These are phyloP conservation scores for Arthrinium phaeospermum DNA, from an alignment of 2,329 filamentous ascomycete genomes.

Conservation along the genomic window DNA sequence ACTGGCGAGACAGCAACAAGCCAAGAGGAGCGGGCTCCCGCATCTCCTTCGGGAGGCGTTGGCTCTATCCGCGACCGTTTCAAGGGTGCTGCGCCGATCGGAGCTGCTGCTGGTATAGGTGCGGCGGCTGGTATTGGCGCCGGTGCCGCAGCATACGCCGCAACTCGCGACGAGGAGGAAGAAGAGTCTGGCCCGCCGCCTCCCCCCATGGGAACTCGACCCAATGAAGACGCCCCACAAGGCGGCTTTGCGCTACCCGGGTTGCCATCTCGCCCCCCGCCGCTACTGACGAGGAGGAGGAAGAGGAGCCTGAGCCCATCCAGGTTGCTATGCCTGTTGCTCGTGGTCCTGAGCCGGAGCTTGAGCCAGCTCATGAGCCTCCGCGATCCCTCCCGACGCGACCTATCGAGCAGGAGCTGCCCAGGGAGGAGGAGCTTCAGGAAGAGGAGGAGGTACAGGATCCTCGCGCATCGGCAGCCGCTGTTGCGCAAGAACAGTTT, in stretches of 20 bases:
- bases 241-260: conserved; percentile 81
- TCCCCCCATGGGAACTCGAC: conserved; percentile 66
- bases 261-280: conserved; percentile 66
- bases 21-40: conserved; percentile 49
- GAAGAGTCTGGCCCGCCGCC: conserved; percentile 61
- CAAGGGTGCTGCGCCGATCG: conserved; percentile 57
- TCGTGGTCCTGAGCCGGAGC: conserved; percentile 61
- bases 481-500: conserved; percentile 56
- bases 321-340: conserved; percentile 85
- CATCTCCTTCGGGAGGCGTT: conserved; percentile 68
- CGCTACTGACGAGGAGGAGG: conserved; percentile 62
- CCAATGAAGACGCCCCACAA: conserved; percentile 53
- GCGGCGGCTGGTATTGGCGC: conserved; percentile 26
- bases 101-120: conserved; percentile 38
- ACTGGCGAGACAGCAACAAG: conserved; percentile 60
- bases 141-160: conserved; percentile 41
- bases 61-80: conserved; percentile 82
- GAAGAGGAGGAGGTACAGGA: conserved; percentile 69
- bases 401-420: conserved; percentile 66
- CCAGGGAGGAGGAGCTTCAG: conserved; percentile 67
- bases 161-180: conserved; percentile 40
- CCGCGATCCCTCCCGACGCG: conserved; percentile 67
- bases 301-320: conserved; percentile 65
- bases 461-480: conserved; percentile 63
- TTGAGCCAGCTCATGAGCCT: conserved; percentile 57